Percentiles rank a stretch among this genome's conserved stretches.
Conservation (phyloP, 2,329 filamentous ascomycete species). For the Calonectria hongkongensis region DNA sequence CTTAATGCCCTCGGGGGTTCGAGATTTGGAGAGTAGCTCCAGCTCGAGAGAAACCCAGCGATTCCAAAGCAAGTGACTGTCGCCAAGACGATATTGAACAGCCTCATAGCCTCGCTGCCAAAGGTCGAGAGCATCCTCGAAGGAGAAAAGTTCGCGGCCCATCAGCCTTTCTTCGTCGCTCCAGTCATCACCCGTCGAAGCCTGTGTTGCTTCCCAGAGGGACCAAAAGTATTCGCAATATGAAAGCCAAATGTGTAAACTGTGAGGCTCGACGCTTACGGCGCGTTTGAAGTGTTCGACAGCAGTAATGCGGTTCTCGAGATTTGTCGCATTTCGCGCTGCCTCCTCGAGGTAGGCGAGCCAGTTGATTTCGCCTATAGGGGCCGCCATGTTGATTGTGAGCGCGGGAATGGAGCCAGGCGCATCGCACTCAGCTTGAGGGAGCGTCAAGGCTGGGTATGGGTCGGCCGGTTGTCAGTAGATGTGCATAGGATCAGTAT, state of each 20-base stretch:
- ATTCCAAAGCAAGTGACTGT: conserved; percentile 88
- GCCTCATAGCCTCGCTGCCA: conserved; percentile 83
- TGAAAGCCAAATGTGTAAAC: conserved; percentile 83
- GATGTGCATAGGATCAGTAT: neutral
- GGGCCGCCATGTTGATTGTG: conserved; percentile 67
- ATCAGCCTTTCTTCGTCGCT: conserved; percentile 81
- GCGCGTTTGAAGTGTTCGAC: conserved; percentile 84
- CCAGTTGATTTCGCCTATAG: conserved; percentile 86
- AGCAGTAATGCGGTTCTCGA: conserved; percentile 81
- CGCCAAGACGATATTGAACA: conserved; percentile 83
- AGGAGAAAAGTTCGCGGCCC: conserved; percentile 82
- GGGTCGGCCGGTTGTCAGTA: conserved; percentile 39
- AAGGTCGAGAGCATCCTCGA: conserved; percentile 78
- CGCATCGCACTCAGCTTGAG: conserved; percentile 52
- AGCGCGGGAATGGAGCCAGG: conserved; percentile 42
- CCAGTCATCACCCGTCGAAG: conserved; percentile 70
- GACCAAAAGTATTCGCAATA: conserved; percentile 88
- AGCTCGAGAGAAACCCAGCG: conserved; percentile 84
- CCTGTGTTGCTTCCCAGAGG: conserved; percentile 79
- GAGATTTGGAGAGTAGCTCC: conserved; percentile 76
- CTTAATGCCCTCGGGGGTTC: conserved; percentile 74
- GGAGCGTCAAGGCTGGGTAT: conserved; percentile 15
- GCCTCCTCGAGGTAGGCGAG: conserved; percentile 85
- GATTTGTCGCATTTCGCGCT: conserved; percentile 73
- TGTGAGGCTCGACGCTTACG: conserved; percentile 82